A percentile compares a stretch with the other conserved stretches of the same genome.
These are phyloP conservation scores for Neolentinus lepideus DNA, from an alignment of 1,284 basidiomycete genomes.

Conservation along the genomic window DNA sequence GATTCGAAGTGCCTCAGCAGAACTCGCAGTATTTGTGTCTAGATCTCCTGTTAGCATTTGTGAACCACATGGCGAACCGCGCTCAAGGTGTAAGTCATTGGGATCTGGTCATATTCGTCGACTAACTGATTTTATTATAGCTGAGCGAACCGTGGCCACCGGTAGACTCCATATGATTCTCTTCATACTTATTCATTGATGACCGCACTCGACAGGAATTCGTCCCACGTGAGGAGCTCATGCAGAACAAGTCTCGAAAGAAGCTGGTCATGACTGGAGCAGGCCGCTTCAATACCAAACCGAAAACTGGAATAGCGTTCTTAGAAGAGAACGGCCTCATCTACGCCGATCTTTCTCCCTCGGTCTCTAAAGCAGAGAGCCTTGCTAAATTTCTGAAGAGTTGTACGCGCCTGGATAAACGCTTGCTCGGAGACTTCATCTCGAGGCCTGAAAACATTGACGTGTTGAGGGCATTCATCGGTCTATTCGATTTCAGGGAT, in stretches of 20 bases:
- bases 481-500: slow-evolving; percentile 84
- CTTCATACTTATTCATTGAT: not conserved
- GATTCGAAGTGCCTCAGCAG: slow-evolving; percentile 62
- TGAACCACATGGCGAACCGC: slow-evolving; percentile 85
- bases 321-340: slow-evolving; percentile 86
- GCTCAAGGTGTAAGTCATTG: slow-evolving; percentile 54
- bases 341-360: slow-evolving; percentile 54
- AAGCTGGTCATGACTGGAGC: slow-evolving; percentile 83
- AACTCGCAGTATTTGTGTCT: slow-evolving; percentile 85
- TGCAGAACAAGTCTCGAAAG: slow-evolving; percentile 79
- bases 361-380: slow-evolving; percentile 50
- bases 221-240: slow-evolving; percentile 50
- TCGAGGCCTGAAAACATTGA: slow-evolving; percentile 86
- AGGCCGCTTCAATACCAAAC: slow-evolving; percentile 90
- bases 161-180: slow-evolving; percentile 28
- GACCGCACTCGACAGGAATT: slow-evolving; percentile 33
- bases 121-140: slow-evolving; percentile 13
- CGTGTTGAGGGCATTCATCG: slow-evolving; percentile 83
- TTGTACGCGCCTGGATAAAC: slow-evolving; percentile 87
- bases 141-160: slow-evolving; percentile 50
- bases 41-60: slow-evolving; percentile 82
- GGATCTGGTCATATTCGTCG: slow-evolving; percentile 4
- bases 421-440: slow-evolving; percentile 90
- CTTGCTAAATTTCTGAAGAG: slow-evolving; percentile 84
- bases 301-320: slow-evolving; percentile 88